Base-by-base conservation (phyloP, 495 filamentous ascomycete species). In the Gamarada debralockiae region DNA sequence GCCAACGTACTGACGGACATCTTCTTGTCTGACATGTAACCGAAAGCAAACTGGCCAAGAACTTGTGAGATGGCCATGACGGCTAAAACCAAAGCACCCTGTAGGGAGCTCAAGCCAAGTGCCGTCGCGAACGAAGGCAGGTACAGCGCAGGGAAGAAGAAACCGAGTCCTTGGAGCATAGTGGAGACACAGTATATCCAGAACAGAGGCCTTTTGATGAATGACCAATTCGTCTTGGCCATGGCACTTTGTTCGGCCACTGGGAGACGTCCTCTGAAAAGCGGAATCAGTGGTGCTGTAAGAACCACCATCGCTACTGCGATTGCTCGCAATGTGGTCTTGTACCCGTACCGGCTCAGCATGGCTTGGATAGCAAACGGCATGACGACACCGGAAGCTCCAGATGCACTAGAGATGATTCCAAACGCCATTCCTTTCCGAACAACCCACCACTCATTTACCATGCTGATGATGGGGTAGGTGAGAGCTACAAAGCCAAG, bases 391-490 rank as follows among this genome's bases (percentile, higher is more conserved):
- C 69, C 71, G 2, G 58, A 65, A 13, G 67, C 50, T 3, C 71
- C 71, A 13, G 60, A 58, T 3, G 68, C 65, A 7, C 60, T 64
- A 52, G 61, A 72, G 4, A 73, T 51, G 34, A 74, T 52, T 0
- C 71, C 71, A 43, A 67, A 73, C 13, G 71, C 71, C 36, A 73
- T 57, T 3, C 71, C 71, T 1, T 70, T 57, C 18, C 65, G 64
- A 31, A 50, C 40, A 15, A 66, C 58, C 55, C 66, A 74, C 56
- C 60, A 74, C 43, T 69, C 69, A 48, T 73, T 71, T 8, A 73
- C 50, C 52, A 73, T 64, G 27, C 62, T 62, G 14, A 65, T 38
- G 47, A 71, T 63, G 13, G 67, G 65, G 24, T 63, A 69, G 53
- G 65, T 67, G 57, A 70, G 52, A 9, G 65, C 64, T 18, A 66